phyloP scores from a whole-genome alignment of 2,329 filamentous ascomycete genomes.

The Fusarium sulawesiense region DNA sequence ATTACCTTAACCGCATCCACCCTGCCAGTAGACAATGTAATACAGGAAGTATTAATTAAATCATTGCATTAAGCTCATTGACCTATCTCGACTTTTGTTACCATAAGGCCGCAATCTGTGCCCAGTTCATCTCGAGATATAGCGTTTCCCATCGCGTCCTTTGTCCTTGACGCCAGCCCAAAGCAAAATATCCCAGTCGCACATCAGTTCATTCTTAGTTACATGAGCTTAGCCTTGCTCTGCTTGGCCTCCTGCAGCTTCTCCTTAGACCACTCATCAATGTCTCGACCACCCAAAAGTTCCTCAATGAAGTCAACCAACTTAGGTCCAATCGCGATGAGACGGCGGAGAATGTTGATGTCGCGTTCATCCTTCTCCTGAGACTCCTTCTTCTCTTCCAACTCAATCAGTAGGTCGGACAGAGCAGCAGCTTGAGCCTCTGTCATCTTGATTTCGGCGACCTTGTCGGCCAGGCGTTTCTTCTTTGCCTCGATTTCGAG shows the following conservation, averaged over 20 bases:
- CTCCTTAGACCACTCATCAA: background rate
- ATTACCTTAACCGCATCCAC: no score
- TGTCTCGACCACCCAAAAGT: background rate
- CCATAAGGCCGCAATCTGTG: background rate
- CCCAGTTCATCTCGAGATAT: background rate
- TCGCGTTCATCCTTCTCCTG: background rate
- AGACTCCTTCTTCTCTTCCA: background rate
- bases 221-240: background rate
- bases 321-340: background rate
- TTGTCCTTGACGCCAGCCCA: background rate
- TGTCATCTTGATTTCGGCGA: background rate
- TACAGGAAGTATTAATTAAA: background rate
- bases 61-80: background rate
- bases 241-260: background rate
- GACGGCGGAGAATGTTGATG: background rate
- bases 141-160: background rate
- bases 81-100: background rate
- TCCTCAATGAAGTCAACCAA: background rate
- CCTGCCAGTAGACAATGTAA: no score
- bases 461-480: background rate
- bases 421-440: background rate
- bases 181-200: background rate
- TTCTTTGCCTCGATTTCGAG: rapidly evolving
- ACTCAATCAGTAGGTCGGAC: background rate
- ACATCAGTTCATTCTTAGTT: background rate